phyloP scores from a whole-genome alignment of 1,284 basidiomycete species.

The Austroboletus niveus region DNA sequence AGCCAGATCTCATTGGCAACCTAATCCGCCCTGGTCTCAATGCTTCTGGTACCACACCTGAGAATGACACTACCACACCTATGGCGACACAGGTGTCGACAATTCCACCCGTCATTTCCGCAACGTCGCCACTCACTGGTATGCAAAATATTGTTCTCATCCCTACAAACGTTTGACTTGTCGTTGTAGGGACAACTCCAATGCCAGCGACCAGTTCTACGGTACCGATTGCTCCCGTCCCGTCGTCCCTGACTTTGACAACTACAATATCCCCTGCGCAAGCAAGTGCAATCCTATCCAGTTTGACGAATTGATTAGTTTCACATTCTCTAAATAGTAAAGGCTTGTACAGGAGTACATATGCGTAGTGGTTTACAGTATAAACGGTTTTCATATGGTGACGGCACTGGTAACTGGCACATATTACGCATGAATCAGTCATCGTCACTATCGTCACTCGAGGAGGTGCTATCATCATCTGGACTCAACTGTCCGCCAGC shows the following conservation, averaged over 20 bases:
- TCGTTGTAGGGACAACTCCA: conserved; percentile 1
- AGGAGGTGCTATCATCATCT: conserved; percentile 59
- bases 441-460: conserved; percentile 70
- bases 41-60: background rate
- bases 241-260: conserved; percentile 1
- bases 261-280: conserved; percentile 11
- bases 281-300: conserved; percentile 16
- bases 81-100: conserved; percentile 5
- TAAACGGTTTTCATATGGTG: conserved; percentile 3
- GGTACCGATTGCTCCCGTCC: conserved; percentile 5
- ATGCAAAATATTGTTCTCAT: background rate
- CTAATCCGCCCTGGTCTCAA: conserved; percentile 37
- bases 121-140: conserved; percentile 47
- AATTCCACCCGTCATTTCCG: conserved; percentile 33
- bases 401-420: background rate
- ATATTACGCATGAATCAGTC: conserved; percentile 37
- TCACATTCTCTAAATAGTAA: background rate
- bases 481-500: conserved; percentile 40
- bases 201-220: conserved; percentile 4
- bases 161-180: background rate
- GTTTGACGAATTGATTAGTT: conserved; percentile 5
- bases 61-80: conserved; percentile 4
- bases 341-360: conserved; percentile 4
- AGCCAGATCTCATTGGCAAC: conserved; percentile 49
- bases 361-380: conserved; percentile 3